These are phyloP conservation scores for Globisporangium camurandrum DNA, from an alignment of 352 stramenopile species.

Conservation along the genomic window DNA sequence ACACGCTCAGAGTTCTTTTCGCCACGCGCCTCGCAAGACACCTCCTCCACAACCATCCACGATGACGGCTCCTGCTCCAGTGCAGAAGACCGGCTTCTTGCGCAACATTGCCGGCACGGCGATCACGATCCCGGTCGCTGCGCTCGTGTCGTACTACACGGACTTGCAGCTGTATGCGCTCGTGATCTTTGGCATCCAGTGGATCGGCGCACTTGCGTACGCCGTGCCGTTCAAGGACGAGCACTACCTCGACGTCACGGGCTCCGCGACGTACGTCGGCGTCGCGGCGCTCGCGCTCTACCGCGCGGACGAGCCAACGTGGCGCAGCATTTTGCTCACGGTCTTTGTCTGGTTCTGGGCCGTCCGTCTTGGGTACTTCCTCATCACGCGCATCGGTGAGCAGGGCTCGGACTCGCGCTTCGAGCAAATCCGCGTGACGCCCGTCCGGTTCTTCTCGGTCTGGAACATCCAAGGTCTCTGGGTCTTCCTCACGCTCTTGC, in stretches of 20 bases:
- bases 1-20: background rate
- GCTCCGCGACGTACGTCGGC: constrained; percentile 50
- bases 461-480: constrained; percentile 78
- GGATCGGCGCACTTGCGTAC: constrained; percentile 45
- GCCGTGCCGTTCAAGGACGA: constrained; percentile 59
- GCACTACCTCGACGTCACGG: constrained; percentile 71
- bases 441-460: constrained; percentile 56
- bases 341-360: constrained; percentile 62
- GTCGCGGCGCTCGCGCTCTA: constrained; percentile 35
- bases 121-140: constrained; percentile 28
- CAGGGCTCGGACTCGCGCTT: constrained; percentile 65
- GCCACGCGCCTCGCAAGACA: background rate
- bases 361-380: constrained; percentile 59
- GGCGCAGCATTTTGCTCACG: constrained; percentile 47
- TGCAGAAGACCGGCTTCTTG: constrained; percentile 25
- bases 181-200: constrained; percentile 52
- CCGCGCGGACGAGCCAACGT: constrained; percentile 22
- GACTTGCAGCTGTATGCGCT: constrained; percentile 34
- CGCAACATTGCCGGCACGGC: constrained; percentile 31
- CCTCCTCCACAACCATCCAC: background rate
- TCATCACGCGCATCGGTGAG: constrained; percentile 55
- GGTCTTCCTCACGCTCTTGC: constrained; percentile 64
- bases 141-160: constrained; percentile 27
- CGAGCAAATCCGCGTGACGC: constrained; percentile 50
- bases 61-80: constrained; percentile 3